Conservation (phyloP, 225 moss, liverwort and hornwort species). For the Physcomitrium patens region DNA sequence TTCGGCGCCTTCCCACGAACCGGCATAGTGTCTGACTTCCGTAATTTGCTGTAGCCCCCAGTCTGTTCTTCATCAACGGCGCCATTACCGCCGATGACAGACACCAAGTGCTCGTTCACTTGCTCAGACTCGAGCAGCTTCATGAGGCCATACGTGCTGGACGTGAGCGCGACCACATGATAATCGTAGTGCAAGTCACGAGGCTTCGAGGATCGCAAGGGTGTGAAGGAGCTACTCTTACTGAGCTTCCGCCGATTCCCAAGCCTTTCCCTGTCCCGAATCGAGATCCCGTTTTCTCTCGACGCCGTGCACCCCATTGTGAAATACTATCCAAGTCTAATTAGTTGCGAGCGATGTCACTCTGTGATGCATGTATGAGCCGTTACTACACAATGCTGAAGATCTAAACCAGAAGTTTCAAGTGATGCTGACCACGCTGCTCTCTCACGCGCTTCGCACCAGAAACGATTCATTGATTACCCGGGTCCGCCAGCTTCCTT, state of each 20-base stretch:
- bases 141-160: slow-evolving; percentile 68
- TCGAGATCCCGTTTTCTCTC: slow-evolving; percentile 37
- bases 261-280: slow-evolving; percentile 42
- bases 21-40: slow-evolving; percentile 52
- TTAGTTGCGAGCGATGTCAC: too few species aligned
- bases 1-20: slow-evolving; percentile 36
- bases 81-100: slow-evolving; percentile 44
- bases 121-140: slow-evolving; percentile 58
- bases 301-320: slow-evolving; percentile 68
- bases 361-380: too few species aligned
- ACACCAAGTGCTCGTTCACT: slow-evolving; percentile 41
- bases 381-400: too few species aligned
- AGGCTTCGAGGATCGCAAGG: slow-evolving; percentile 39
- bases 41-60: slow-evolving; percentile 31
- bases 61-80: background rate
- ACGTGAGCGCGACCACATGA: slow-evolving; percentile 66
- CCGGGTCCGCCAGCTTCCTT: too few species aligned
- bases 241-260: slow-evolving; percentile 49
- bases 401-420: too few species aligned
- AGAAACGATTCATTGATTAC: too few species aligned
- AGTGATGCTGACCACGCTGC: too few species aligned
- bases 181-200: slow-evolving; percentile 58
- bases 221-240: slow-evolving; percentile 59
- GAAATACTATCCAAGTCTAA: background rate
- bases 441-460: too few species aligned